These are phyloP conservation scores for Penicillium steckii DNA, from an alignment of 495 filamentous ascomycete genomes.

Conservation along the genomic window DNA sequence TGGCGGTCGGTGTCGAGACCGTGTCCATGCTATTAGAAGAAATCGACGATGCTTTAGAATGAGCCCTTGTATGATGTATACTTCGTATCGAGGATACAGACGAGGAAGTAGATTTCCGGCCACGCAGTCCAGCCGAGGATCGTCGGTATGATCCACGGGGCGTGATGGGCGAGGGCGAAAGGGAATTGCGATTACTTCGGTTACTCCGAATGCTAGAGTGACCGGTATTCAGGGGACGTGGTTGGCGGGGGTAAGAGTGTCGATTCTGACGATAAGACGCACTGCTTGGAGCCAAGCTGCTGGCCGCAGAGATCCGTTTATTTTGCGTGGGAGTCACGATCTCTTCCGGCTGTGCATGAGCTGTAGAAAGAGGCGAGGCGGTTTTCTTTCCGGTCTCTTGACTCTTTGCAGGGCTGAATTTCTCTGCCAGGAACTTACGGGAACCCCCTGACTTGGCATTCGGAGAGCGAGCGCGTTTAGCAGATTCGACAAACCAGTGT, in stretches of 20 bases:
- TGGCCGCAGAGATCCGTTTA: slow-evolving; percentile 44
- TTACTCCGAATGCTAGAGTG: slow-evolving; percentile 63
- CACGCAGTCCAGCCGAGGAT: slow-evolving; percentile 71
- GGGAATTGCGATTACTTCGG: slow-evolving; percentile 74
- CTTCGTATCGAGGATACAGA: slow-evolving; percentile 91
- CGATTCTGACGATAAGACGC: slow-evolving; percentile 47
- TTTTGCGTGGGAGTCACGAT: slow-evolving; percentile 41
- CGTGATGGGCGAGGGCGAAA: slow-evolving; percentile 87
- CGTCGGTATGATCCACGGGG: slow-evolving; percentile 82
- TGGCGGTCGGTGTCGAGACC: slow-evolving; percentile 64
- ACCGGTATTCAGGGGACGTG: slow-evolving; percentile 49
- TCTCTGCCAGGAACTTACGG: slow-evolving; percentile 43
- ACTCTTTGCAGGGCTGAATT: slow-evolving; percentile 42
- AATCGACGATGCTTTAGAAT: slow-evolving; percentile 92
- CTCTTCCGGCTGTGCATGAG: slow-evolving; percentile 20
- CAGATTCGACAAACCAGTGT: slow-evolving; percentile 78
- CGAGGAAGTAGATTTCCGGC: slow-evolving; percentile 93
- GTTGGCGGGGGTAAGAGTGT: slow-evolving; percentile 48
- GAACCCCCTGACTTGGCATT: slow-evolving; percentile 34
- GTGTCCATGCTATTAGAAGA: slow-evolving; percentile 77
- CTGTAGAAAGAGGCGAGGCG: slow-evolving; percentile 16
- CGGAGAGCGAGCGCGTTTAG: slow-evolving; percentile 72
- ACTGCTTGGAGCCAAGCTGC: slow-evolving; percentile 46
- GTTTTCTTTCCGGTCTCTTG: slow-evolving; percentile 38
- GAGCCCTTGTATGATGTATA: slow-evolving; percentile 81